These are phyloP conservation scores for Sonneratia caseolaris DNA, from an alignment of 345 rosid genomes.

Conservation along the genomic window DNA sequence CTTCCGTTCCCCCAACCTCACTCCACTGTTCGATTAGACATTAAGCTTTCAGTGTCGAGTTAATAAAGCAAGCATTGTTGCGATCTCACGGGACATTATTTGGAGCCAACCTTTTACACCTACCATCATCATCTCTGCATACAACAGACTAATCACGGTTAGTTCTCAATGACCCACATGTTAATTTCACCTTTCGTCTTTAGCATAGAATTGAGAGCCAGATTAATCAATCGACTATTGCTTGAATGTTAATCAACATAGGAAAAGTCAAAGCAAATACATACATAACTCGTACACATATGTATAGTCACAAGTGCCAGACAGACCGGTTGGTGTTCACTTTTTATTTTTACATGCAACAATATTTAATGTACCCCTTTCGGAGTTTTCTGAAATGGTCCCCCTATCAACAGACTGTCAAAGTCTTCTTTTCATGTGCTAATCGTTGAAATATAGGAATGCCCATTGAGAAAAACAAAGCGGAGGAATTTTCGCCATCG, in stretches of 20 bases:
- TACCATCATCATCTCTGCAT: slow-evolving; percentile 22
- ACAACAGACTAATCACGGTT: slow-evolving; percentile 30
- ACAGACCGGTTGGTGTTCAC: background rate
- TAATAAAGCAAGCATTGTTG: slow-evolving; percentile 13
- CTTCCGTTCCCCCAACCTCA: slow-evolving; percentile 11
- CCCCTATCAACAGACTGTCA: slow-evolving; percentile 13
- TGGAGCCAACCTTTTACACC: slow-evolving; percentile 22
- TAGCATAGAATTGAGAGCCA: slow-evolving; percentile 23
- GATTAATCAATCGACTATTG: slow-evolving; percentile 13
- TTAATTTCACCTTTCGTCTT: slow-evolving; percentile 18
- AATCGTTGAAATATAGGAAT: background rate
- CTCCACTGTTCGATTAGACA: slow-evolving; percentile 12
- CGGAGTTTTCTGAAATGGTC: slow-evolving; percentile 13
- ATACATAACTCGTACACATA: background rate
- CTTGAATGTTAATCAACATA: slow-evolving; percentile 1
- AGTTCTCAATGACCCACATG: slow-evolving; percentile 25
- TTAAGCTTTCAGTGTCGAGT: slow-evolving; percentile 8
- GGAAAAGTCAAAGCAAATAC: slow-evolving; percentile 7
- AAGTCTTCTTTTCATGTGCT: slow-evolving; percentile 10
- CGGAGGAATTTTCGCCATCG: slow-evolving; percentile 2
- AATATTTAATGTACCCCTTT: slow-evolving; percentile 1
- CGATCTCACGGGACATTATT: slow-evolving; percentile 19
- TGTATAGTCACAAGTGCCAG: slow-evolving; percentile 1
- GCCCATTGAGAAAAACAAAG: background rate
- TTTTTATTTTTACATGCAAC: background rate